Percentiles rank a stretch among this genome's conserved stretches.
These are phyloP conservation scores for Penstemon barbatus DNA, from an alignment of 257 asterid species.

Conservation along the genomic window DNA sequence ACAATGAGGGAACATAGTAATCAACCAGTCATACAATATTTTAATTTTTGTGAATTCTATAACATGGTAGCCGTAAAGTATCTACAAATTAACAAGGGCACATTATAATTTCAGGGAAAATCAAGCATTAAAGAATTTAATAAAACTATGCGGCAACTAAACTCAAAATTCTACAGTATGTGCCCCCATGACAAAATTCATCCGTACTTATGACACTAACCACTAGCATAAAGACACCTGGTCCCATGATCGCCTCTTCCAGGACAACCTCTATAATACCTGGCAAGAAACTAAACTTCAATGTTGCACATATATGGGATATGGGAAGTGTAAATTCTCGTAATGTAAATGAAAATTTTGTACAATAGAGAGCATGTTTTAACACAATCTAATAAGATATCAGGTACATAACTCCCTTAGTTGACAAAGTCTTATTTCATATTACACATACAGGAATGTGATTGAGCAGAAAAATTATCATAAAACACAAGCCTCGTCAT, in stretches of 20 bases:
- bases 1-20: background rate
- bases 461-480: background rate
- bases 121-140: slow-evolving; percentile 38
- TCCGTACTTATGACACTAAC: slow-evolving; percentile 45
- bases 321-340: background rate
- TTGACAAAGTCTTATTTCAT: background rate
- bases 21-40: slow-evolving; percentile 25
- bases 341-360: background rate
- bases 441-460: background rate
- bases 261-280: slow-evolving; percentile 36
- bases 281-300: slow-evolving; percentile 27
- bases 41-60: slow-evolving; percentile 29
- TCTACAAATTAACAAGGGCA: slow-evolving; percentile 45
- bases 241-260: slow-evolving; percentile 43
- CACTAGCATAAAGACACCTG: slow-evolving; percentile 50
- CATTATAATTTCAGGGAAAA: slow-evolving; percentile 32
- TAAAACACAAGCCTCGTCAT: background rate
- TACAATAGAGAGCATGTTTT: background rate
- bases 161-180: slow-evolving; percentile 34
- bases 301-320: background rate
- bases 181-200: slow-evolving; percentile 43
- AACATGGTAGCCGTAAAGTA: slow-evolving; percentile 25
- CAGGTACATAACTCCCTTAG: background rate
- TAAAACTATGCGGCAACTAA: slow-evolving; percentile 31
- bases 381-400: too few relatives aligned